Percentiles rank a stretch among this genome's conserved stretches.
Conservation (phyloP, 768 basidiomycete species). For the Auricularia sp. region DNA sequence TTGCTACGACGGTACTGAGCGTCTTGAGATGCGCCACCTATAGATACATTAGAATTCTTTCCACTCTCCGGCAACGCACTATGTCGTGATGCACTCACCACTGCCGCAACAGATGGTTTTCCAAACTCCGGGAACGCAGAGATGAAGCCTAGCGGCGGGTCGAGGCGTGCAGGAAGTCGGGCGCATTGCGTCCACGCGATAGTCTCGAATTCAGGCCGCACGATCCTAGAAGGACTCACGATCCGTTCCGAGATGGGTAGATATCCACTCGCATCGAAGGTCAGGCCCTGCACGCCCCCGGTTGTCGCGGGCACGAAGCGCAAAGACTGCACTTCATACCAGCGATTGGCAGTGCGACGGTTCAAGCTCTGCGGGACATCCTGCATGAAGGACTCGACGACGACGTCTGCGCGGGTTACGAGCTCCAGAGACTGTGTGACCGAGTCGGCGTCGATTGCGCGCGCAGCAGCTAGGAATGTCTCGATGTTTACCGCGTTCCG, state of each 20-base stretch:
- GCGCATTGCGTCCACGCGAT: constrained; percentile 45
- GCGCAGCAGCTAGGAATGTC: constrained; percentile 29
- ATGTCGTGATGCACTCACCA: constrained; percentile 26
- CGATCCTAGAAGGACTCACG: constrained; percentile 30
- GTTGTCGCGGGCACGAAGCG: constrained; percentile 33
- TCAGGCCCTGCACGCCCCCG: constrained; percentile 9
- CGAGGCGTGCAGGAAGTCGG: constrained; percentile 13
- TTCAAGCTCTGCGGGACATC: constrained; percentile 24
- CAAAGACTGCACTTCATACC: constrained; percentile 25
- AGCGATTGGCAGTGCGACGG: constrained; percentile 10
- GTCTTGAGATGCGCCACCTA: constrained; percentile 35
- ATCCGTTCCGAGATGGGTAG: constrained; percentile 22
- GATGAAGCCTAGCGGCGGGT: constrained; percentile 24
- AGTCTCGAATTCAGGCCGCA: constrained; percentile 28
- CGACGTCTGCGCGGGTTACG: background rate
- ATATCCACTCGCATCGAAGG: constrained; percentile 11
- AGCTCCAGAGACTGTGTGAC: background rate
- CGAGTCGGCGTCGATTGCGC: constrained; percentile 20
- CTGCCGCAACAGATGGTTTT: constrained; percentile 30
- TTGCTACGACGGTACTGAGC: constrained; percentile 23
- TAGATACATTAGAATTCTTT: background rate
- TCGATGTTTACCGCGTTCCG: constrained; percentile 22
- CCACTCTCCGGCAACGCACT: background rate
- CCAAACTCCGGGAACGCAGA: constrained; percentile 31
- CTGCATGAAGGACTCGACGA: constrained; percentile 28